Evolutionary conservation across 2,329 filamentous ascomycete species (phyloP).

Genomic region (Fusarium circinatum): DNA sequence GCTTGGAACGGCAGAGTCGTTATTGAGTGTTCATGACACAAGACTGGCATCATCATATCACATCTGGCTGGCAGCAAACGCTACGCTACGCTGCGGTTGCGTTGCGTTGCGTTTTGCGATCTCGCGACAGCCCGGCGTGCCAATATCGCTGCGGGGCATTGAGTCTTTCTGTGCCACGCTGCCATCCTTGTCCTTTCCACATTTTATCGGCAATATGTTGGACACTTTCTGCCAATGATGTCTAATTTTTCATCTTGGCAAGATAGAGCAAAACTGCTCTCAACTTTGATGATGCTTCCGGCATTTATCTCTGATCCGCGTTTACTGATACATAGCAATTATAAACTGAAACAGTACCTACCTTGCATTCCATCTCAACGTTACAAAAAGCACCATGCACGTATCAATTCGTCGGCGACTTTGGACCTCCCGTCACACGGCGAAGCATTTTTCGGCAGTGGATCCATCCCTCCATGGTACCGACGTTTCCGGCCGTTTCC

Average conservation of each 20-base stretch:
- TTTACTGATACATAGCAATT: neutral
- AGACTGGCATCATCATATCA: constrained; percentile 43
- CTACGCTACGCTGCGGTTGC: constrained; percentile 16
- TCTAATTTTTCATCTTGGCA: neutral
- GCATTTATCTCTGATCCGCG: neutral
- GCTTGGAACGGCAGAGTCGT: constrained; percentile 20
- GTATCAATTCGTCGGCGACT: constrained; percentile 6
- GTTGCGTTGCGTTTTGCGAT: constrained; percentile 21
- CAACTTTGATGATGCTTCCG: neutral
- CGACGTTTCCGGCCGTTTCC: constrained; percentile 41
- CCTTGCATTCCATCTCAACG: neutral
- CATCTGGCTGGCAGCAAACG: constrained; percentile 27
- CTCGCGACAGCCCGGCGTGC: constrained; percentile 32
- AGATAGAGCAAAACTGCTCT: neutral
- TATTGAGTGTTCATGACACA: constrained; percentile 39
- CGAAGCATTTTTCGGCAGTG: constrained; percentile 26
- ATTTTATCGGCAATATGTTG: constrained; percentile 9
- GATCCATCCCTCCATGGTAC: constrained; percentile 24
- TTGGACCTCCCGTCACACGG: constrained; percentile 19
- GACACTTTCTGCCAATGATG: constrained; percentile 1
- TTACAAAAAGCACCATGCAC: neutral
- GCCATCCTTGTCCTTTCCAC: constrained; percentile 36
- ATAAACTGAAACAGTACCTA: neutral
- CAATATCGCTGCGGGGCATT: constrained; percentile 38
- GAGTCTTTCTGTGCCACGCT: constrained; percentile 27